Conservation (phyloP, 192 early-diverging fungal genomes). For the Podila epigama region DNA sequence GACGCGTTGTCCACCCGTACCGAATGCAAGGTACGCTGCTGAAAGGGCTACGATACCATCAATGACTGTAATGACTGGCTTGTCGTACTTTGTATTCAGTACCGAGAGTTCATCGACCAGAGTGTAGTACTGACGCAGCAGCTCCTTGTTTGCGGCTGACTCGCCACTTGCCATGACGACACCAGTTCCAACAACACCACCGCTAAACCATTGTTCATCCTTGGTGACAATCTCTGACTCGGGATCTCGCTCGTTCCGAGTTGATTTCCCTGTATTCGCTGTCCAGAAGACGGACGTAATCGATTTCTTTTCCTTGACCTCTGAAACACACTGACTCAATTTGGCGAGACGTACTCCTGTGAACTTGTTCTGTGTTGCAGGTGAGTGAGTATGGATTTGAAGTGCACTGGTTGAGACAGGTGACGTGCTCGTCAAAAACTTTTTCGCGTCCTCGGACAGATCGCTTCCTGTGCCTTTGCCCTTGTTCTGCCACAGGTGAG, state of each 20-base stretch:
- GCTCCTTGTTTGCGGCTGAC: constrained; percentile 2
- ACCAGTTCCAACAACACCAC: constrained; percentile 42
- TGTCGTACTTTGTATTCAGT: background rate
- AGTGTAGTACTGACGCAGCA: constrained; percentile 35
- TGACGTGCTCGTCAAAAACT: constrained; percentile 25
- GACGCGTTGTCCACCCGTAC: constrained; percentile 35
- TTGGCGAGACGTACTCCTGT: constrained; percentile 46
- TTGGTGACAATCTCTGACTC: constrained; percentile 47
- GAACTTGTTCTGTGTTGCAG: constrained; percentile 48
- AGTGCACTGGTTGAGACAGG: constrained; percentile 44
- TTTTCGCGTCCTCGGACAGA: constrained; percentile 18
- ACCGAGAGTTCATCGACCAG: constrained; percentile 14
- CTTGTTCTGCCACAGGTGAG: constrained; percentile 64
- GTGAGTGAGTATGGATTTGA: constrained; percentile 49
- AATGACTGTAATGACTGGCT: constrained; percentile 40
- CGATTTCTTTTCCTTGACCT: constrained; percentile 4
- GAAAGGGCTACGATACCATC: constrained; percentile 51
- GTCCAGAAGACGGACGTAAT: constrained; percentile 49
- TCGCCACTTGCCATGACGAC: background rate
- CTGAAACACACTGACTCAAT: constrained; percentile 20
- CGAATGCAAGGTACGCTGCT: constrained; percentile 45
- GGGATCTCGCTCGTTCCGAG: constrained; percentile 17
- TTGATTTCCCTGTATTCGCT: constrained; percentile 28
- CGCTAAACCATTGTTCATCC: constrained; percentile 52
- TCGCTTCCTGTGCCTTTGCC: constrained; percentile 38